These are phyloP conservation scores for Musa itinerans DNA, from an alignment of 176 grass and related monocot species.

Conservation along the genomic window DNA sequence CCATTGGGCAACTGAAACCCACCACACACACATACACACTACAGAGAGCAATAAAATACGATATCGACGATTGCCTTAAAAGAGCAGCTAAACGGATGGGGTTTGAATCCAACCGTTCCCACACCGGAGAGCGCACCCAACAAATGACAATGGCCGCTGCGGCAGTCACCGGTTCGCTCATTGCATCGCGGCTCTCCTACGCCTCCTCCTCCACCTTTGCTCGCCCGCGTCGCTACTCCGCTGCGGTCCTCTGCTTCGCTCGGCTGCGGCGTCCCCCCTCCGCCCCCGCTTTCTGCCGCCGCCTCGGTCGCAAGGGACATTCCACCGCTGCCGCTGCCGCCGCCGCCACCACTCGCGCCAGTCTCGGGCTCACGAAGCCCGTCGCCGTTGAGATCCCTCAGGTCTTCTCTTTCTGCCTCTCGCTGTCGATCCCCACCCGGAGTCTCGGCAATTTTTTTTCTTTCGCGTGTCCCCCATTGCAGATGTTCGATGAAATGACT, in stretches of 20 bases:
- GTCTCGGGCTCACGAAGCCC: slow-evolving; percentile 74
- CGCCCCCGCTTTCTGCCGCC: slow-evolving; percentile 21
- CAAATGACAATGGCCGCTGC: not conserved
- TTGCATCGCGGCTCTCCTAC: slow-evolving; percentile 10
- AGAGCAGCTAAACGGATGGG: not conserved
- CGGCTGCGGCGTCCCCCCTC: slow-evolving; percentile 3
- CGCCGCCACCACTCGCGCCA: slow-evolving; percentile 13
- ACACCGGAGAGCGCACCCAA: not conserved
- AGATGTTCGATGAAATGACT: not conserved
- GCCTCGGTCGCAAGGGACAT: slow-evolving; percentile 60
- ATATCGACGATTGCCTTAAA: not conserved
- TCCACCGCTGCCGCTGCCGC: slow-evolving; percentile 25
- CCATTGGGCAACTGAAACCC: no score
- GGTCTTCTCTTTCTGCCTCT: slow-evolving; percentile 26
- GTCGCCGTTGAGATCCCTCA: slow-evolving; percentile 60
- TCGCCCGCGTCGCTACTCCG: slow-evolving; percentile 9
- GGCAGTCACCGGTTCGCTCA: slow-evolving; percentile 26
- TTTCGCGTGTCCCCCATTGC: no score
- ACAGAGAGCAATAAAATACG: no score
- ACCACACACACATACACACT: no score
- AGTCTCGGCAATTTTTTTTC: no score
- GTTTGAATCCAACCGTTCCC: not conserved
- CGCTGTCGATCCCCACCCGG: not conserved
- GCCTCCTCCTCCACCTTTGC: slow-evolving; percentile 13
- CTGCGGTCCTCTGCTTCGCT: slow-evolving; percentile 20